Evolutionary conservation across 495 filamentous ascomycete genomes (phyloP), one percentile per base, ranked within the genome.

Genomic region (Platismatia glauca): DNA sequence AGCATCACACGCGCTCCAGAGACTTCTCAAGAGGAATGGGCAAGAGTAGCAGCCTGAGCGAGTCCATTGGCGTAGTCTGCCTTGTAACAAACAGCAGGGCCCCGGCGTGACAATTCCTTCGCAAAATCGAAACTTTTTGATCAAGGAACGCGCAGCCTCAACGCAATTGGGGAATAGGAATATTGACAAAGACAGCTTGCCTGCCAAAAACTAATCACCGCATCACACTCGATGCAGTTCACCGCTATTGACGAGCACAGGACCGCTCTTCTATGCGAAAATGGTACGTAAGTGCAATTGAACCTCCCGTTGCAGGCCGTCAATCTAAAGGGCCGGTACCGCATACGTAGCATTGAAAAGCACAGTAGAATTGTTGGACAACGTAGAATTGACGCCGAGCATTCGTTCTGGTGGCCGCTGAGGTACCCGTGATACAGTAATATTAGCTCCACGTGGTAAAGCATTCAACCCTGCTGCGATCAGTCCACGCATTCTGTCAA

Each of bases 331-430:
- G 11, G 50, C 48, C 12, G 27, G 50, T 8, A 29, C 6, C 20
- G 27, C 50, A 53, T 53, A 53, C 27, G 50, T 53, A 53, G 50
- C 29, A 53, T 53, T 53, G 4, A 53, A 13, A 20, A 53, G 50
- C 50, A 33, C n/a, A 33, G 50, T 53, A 33, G 29, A 31, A 29
- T 53, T 53, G 29, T 16, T 29, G 5, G 50, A 13, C 29, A 33
- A 20, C 7, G 50, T 53, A n/a, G 13, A 33, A 7, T 53, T 53
- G 15, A 20, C 29, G 1, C 50, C 50, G 50, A 53, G 50, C 15
- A 31, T 20, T 33, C 50, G 50, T 20, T 53, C 50, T 18, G 50
- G 50, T n/a, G 50, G 50, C 16, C 50, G 50, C 29, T 0, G 7
- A 33, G 27, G 29, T 18, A 53, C 29, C 50, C 15, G 7, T 53